A percentile compares a stretch with the other conserved stretches of the same genome.
These are phyloP conservation scores for Raffaelea deltoideospora DNA, from an alignment of 2,329 filamentous ascomycete species.

Conservation along the genomic window DNA sequence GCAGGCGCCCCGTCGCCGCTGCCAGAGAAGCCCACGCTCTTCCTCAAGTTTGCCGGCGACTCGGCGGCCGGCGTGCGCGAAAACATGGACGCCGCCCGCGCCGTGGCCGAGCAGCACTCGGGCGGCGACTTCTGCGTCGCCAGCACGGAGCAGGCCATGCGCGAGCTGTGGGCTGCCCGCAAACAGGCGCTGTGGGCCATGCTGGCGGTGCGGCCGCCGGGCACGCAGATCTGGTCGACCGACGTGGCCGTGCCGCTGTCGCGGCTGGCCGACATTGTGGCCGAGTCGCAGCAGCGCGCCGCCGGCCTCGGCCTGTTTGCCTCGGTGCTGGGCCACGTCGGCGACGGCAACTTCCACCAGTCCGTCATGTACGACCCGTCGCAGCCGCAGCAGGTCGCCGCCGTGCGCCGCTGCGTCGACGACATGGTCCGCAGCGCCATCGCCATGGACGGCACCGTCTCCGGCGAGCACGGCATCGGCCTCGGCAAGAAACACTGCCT, in stretches of 20 bases:
- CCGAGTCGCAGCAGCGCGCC: constrained; percentile 12
- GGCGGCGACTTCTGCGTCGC: constrained; percentile 28
- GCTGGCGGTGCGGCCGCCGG: constrained; percentile 45
- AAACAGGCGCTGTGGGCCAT: constrained; percentile 64
- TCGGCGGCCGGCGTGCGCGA: constrained; percentile 44
- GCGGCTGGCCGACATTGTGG: constrained; percentile 53
- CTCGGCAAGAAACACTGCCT: constrained; percentile 46
- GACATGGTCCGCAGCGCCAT: constrained; percentile 56
- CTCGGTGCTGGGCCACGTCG: constrained; percentile 58
- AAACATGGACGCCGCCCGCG: constrained; percentile 39
- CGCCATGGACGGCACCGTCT: constrained; percentile 57
- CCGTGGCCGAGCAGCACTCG: no score
- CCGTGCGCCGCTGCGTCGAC: constrained; percentile 45
- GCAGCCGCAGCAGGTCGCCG: constrained; percentile 32
- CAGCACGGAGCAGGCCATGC: constrained; percentile 53
- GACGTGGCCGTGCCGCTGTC: constrained; percentile 69
- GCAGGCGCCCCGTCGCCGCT: constrained; percentile 47
- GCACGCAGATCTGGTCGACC: constrained; percentile 59
- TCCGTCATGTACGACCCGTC: not conserved
- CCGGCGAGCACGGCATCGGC: constrained; percentile 57
- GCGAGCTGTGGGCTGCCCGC: constrained; percentile 55
- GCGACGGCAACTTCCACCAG: constrained; percentile 57
- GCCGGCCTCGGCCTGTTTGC: constrained; percentile 27
- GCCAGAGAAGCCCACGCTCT: constrained; percentile 56
- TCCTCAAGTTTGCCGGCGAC: constrained; percentile 62